Base-by-base conservation (phyloP, 371 early-diverging fungal genomes). In the Lichtheimia ornata region DNA sequence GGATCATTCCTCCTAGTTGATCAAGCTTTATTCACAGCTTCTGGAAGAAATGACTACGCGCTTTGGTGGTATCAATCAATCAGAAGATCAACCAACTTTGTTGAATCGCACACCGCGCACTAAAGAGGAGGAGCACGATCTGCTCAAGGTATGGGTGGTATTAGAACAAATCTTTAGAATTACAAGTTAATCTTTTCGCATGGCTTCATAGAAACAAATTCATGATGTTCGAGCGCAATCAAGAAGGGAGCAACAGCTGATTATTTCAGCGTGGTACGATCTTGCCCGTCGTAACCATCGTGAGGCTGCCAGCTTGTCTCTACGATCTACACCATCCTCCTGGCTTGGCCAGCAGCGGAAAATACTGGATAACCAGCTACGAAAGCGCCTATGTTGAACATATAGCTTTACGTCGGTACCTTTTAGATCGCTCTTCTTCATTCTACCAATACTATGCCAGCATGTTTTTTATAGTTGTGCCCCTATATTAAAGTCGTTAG, bases 181-280 rank as follows among this genome's bases (percentile, higher is more conserved):
- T 30, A 5, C 17, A 43, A 28, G 24, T 40, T 5, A 2, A 17
- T 13, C 24, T 17, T 64, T 28, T 28, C 28, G 28, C 28, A 28
- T 28, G 52, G 59, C 59, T 50, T 30, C 79, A 18, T 78, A 92
- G 82, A 83, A 87, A 67, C 84, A 90, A 73, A 74, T 82, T 35
- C 81, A 85, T 18, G 89, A 90, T 70, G 77, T 87, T 30, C 85
- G 76, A 53, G 81, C 65, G 22, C 83, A 73, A 77, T 84, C 72
- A 62, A 86, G 72, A 52, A 80, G 88, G 50, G 95, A 95, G 61
- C 88, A 89, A 64, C 77, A 73, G 50, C 69, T 91, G 56, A 86
- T 95, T 61, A 74, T 88, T 27, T 85, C 90, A 2, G 91, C 93
- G 14, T 92, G 91, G 92, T 84, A 89, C 64, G 86, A 89, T 55